phyloP scores from a whole-genome alignment of 2,329 filamentous ascomycete genomes.

The Xylariaceae sp. region DNA sequence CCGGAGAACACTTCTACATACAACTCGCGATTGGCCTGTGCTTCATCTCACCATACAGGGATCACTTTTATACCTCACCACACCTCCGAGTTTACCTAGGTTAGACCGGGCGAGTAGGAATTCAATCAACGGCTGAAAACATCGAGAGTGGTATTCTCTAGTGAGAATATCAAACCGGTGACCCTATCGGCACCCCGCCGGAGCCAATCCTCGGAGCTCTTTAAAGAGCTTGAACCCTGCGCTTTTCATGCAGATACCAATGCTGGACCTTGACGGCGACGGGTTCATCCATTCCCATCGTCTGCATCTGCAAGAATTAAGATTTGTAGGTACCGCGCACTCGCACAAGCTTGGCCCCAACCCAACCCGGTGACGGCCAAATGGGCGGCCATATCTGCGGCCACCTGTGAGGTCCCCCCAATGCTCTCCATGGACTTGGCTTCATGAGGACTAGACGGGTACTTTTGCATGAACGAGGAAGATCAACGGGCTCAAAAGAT shows the following conservation, averaged over 20 bases:
- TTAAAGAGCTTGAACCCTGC: no score
- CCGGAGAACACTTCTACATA: conserved; percentile 5
- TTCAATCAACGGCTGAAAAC: background rate
- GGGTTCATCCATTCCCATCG: no score
- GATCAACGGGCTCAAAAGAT: background rate
- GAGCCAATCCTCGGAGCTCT: no score
- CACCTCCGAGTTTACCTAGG: conserved; percentile 8
- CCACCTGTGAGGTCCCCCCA: conserved; percentile 19
- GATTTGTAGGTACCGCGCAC: background rate
- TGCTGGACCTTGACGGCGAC: background rate
- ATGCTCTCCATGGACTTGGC: background rate
- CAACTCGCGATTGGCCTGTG: conserved; percentile 15
- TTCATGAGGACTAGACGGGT: background rate
- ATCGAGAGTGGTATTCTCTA: no score
- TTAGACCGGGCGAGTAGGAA: background rate
- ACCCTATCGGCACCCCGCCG: no score
- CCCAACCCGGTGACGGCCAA: conserved; percentile 4
- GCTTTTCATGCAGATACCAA: no score
- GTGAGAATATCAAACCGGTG: no score
- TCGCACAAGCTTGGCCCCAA: conserved; percentile 9
- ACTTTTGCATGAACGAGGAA: conserved; percentile 10
- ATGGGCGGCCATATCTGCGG: conserved; percentile 26
- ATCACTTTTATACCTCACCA: background rate
- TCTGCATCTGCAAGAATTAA: no score
- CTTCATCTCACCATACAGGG: conserved; percentile 12